These are phyloP conservation scores for Didymella segeticola DNA, from an alignment of 2,329 filamentous ascomycete genomes.

Conservation along the genomic window DNA sequence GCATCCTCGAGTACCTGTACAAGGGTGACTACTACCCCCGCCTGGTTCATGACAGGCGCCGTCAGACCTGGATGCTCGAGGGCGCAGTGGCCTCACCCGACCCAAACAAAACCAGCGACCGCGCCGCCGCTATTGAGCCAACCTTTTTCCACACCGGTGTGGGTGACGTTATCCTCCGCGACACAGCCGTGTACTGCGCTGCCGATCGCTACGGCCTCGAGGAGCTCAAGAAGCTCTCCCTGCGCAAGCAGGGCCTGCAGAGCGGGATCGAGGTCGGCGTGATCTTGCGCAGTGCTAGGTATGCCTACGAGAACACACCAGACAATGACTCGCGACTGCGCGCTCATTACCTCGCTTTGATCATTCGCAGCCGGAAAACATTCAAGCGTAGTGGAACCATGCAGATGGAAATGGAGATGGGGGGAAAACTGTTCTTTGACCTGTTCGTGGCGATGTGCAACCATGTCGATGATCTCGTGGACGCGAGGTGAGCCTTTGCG, in stretches of 20 bases:
- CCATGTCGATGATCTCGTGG: slow-evolving; percentile 94
- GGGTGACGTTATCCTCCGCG: slow-evolving; percentile 80
- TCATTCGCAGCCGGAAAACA: slow-evolving; percentile 95
- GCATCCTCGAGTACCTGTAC: slow-evolving; percentile 95
- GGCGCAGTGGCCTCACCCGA: slow-evolving; percentile 66
- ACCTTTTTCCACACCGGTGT: slow-evolving; percentile 79
- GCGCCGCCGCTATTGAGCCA: slow-evolving; percentile 67
- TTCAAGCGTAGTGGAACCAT: slow-evolving; percentile 99
- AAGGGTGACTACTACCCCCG: slow-evolving; percentile 95
- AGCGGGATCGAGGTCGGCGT: slow-evolving; percentile 89
- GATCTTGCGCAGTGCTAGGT: slow-evolving; percentile 90
- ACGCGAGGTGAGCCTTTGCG: slow-evolving; percentile 65
- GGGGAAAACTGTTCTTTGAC: slow-evolving; percentile 96
- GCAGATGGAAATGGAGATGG: slow-evolving; percentile 97
- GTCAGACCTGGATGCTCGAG: slow-evolving; percentile 89
- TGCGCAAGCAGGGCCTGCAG: slow-evolving; percentile 94
- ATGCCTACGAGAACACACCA: slow-evolving; percentile 93
- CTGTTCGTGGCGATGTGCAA: slow-evolving; percentile 98
- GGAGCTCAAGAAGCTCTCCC: slow-evolving; percentile 86
- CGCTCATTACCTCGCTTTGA: slow-evolving; percentile 95
- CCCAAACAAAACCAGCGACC: slow-evolving; percentile 61
- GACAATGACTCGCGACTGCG: slow-evolving; percentile 91
- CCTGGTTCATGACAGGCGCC: slow-evolving; percentile 84
- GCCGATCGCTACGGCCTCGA: slow-evolving; percentile 90
- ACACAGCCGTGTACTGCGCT: slow-evolving; percentile 94